These are phyloP conservation scores for Psilocybe tampanensis DNA, from an alignment of 768 basidiomycete genomes.

Conservation along the genomic window DNA sequence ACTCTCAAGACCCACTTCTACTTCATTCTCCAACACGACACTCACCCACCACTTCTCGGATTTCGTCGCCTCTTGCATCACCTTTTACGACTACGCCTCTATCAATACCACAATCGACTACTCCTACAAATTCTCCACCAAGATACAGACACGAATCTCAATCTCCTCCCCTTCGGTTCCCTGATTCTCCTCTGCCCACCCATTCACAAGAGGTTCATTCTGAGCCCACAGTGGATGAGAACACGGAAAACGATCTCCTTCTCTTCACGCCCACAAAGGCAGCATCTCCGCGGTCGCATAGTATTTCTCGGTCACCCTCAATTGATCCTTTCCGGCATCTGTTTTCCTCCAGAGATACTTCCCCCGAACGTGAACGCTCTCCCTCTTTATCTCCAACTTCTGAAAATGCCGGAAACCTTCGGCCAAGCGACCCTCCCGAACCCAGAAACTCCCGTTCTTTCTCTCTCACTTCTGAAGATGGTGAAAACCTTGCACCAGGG, in stretches of 20 bases:
- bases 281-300: neutral
- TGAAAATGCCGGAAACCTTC: too few relatives aligned
- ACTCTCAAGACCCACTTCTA: constrained; percentile 16
- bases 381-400: neutral
- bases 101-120: constrained; percentile 1
- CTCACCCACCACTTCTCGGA: neutral
- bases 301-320: constrained; percentile 1
- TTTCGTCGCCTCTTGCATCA: neutral
- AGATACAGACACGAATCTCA: neutral
- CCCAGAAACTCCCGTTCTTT: neutral
- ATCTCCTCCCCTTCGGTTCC: neutral
- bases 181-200: neutral
- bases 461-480: neutral
- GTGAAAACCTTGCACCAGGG: neutral
- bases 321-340: neutral
- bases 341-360: neutral
- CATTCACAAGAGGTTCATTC: neutral
- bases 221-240: neutral
- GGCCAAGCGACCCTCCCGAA: neutral
- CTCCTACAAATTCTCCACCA: constrained; percentile 8
- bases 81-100: neutral
- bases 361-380: neutral
- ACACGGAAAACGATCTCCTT: constrained; percentile 5
- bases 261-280: constrained; percentile 15
- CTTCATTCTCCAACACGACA: constrained; percentile 3